A percentile compares a stretch with the other conserved stretches of the same genome.
Evolutionary conservation across 2,329 filamentous ascomycete species (phyloP).

Genomic region (Paraphaeosphaeria sporulosa): DNA sequence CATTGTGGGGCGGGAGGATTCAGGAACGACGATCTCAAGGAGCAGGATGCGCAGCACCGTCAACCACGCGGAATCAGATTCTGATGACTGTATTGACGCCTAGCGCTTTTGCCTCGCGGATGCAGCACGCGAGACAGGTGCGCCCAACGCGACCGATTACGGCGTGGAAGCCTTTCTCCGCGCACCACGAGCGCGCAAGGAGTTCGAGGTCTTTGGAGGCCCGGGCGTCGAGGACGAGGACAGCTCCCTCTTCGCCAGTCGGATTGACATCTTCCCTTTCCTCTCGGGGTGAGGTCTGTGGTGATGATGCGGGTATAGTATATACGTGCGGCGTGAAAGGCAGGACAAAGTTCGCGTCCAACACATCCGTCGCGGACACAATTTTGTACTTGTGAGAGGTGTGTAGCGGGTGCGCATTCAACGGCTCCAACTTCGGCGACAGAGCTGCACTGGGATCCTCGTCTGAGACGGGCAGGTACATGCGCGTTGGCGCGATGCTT

Average conservation of each 20-base stretch:
- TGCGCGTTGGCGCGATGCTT: conserved; percentile 35
- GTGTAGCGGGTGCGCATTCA: conserved; percentile 52
- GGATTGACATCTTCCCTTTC: conserved; percentile 21
- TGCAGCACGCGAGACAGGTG: conserved; percentile 76
- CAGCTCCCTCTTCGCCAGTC: conserved; percentile 34
- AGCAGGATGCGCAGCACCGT: neutral
- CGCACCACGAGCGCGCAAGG: conserved; percentile 74
- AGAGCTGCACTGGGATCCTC: conserved; percentile 19
- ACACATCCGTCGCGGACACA: conserved; percentile 42
- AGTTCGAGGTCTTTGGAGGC: conserved; percentile 73
- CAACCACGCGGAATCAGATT: conserved; percentile 31
- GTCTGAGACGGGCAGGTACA: conserved; percentile 28
- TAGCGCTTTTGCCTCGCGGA: conserved; percentile 76
- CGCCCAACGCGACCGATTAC: conserved; percentile 71
- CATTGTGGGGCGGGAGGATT: neutral
- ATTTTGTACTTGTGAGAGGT: conserved; percentile 46
- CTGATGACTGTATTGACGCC: conserved; percentile 71
- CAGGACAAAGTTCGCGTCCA: conserved; percentile 35
- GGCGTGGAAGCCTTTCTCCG: conserved; percentile 77
- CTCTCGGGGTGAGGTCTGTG: conserved; percentile 20
- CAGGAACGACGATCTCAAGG: neutral
- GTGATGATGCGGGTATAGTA: conserved; percentile 25
- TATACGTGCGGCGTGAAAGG: conserved; percentile 34
- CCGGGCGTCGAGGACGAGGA: conserved; percentile 58
- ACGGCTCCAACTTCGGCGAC: conserved; percentile 26